A percentile compares a stretch with the other conserved stretches of the same genome.
These are phyloP conservation scores for Dorcoceras hygrometricum DNA, from an alignment of 257 asterid species.

Conservation along the genomic window DNA sequence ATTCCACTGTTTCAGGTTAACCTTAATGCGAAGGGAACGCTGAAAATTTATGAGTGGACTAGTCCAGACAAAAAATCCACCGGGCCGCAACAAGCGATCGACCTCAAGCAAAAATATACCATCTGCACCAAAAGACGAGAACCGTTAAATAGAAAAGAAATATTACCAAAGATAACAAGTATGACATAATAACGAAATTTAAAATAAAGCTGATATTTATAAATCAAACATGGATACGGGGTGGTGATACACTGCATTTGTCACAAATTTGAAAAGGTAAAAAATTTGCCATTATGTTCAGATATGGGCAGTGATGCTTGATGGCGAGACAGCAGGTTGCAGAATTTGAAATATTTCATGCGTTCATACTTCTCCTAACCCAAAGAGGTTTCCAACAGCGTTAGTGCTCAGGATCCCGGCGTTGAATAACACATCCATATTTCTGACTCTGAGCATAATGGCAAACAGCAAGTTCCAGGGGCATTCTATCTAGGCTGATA, in stretches of 20 bases:
- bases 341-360: neutral
- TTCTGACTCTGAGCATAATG: neutral
- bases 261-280: neutral
- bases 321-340: neutral
- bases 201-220: no score
- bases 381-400: neutral
- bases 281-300: neutral
- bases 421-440: neutral
- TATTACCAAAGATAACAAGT: neutral
- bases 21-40: conserved; percentile 67
- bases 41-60: conserved; percentile 77
- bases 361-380: neutral
- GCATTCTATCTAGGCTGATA: neutral
- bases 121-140: conserved; percentile 49
- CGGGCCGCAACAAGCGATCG: conserved; percentile 89
- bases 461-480: neutral
- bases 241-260: neutral
- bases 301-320: neutral
- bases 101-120: conserved; percentile 77
- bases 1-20: conserved; percentile 77
- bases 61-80: conserved; percentile 99
- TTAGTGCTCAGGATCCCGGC: no score
- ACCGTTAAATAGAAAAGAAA: neutral
- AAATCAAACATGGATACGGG: neutral
- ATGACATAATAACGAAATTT: neutral